Percentiles rank a stretch among this genome's conserved stretches.
phyloP scores from a whole-genome alignment of 495 filamentous ascomycete species.

The Penicillium malachiteum region DNA sequence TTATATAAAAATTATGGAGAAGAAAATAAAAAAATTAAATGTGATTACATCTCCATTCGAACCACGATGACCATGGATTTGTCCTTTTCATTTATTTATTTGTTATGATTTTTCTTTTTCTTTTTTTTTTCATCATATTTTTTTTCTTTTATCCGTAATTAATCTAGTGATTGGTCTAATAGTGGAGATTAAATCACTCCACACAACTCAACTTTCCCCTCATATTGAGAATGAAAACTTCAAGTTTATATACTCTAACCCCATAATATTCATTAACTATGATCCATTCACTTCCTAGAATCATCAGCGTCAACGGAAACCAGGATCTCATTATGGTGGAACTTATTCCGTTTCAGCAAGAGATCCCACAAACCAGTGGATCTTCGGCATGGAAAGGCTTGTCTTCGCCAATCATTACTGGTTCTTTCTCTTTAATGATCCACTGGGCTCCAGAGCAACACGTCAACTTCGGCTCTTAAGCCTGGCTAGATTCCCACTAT shows the following conservation, averaged over 20 bases:
- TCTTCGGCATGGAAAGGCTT: neutral
- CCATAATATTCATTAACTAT: neutral
- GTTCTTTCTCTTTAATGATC: neutral
- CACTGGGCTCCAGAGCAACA: constrained; percentile 12
- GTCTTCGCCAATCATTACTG: neutral
- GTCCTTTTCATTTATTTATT: no score
- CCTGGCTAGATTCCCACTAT: neutral
- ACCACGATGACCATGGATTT: no score
- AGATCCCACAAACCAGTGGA: constrained; percentile 12
- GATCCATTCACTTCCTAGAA: neutral
- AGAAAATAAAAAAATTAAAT: no score
- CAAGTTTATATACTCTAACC: neutral
- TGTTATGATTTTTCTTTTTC: no score
- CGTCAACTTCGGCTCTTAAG: constrained; percentile 13
- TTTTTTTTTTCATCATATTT: no score
- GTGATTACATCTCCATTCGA: no score
- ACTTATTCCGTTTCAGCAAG: neutral
- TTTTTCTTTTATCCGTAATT: no score
- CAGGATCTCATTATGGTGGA: neutral
- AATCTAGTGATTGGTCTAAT: no score
- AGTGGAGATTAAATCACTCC: no score
- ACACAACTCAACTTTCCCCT: no score
- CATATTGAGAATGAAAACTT: no score
- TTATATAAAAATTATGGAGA: no score
- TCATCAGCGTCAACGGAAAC: neutral